phyloP scores from a whole-genome alignment of 768 basidiomycete species.

The Favolaschia claudopus region DNA sequence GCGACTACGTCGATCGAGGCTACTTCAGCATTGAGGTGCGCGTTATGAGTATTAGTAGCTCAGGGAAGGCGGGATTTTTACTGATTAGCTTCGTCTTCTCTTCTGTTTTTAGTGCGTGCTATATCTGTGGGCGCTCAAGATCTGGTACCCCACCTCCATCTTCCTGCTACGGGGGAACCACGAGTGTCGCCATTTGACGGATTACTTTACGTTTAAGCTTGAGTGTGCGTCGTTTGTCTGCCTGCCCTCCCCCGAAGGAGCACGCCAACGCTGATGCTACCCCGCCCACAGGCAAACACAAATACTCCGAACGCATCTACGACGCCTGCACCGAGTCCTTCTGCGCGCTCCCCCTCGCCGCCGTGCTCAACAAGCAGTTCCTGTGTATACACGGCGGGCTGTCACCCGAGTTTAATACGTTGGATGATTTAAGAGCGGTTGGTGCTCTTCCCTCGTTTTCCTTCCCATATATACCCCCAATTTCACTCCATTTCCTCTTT shows the following conservation, averaged over 20 bases:
- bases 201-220: constrained; percentile 98
- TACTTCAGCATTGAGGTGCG: constrained; percentile 92
- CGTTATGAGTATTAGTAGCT: too few relatives aligned
- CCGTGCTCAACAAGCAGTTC: constrained; percentile 99
- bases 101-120: constrained; percentile 80
- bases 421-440: constrained; percentile 91
- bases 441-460: not conserved
- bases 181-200: constrained; percentile 97
- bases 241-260: not conserved
- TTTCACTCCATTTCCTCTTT: not conserved
- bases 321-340: constrained; percentile 98
- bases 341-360: constrained; percentile 93
- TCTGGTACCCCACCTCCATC: constrained; percentile 97
- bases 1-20: constrained; percentile 93
- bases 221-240: constrained; percentile 87
- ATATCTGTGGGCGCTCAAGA: constrained; percentile 98
- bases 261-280: not conserved
- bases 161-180: constrained; percentile 98
- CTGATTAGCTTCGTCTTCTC: not conserved
- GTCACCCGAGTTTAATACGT: constrained; percentile 91
- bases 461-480: not conserved
- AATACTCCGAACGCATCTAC: constrained; percentile 96
- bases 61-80: too few relatives aligned
- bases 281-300: constrained; percentile 84
- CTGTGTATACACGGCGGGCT: constrained; percentile 99